A percentile compares a stretch with the other conserved stretches of the same genome.
phyloP scores from a whole-genome alignment of 2,329 filamentous ascomycete species.

The Pseudogymnoascus sp. region DNA sequence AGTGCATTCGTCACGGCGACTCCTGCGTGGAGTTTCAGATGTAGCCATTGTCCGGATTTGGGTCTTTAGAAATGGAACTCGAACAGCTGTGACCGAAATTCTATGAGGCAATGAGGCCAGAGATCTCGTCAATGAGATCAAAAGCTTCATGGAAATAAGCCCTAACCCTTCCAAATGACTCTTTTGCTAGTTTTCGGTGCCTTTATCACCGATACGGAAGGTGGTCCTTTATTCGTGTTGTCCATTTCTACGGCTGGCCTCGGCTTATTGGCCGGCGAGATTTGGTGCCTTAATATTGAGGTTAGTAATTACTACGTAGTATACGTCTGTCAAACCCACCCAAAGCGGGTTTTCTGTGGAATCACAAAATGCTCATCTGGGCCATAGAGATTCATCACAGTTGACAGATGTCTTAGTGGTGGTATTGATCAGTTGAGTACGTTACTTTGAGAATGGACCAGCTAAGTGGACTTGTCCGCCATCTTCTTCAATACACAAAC shows the following conservation, averaged over 20 bases:
- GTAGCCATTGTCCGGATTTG: neutral
- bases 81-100: neutral
- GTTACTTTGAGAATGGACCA: neutral
- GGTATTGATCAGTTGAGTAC: neutral
- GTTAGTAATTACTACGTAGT: neutral
- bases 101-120: neutral
- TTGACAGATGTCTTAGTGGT: neutral
- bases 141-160: constrained; percentile 7
- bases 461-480: neutral
- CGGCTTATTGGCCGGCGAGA: neutral
- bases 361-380: neutral
- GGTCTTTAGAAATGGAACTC: neutral
- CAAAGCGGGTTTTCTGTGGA: neutral
- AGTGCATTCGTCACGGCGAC: constrained; percentile 72
- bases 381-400: neutral
- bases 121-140: constrained; percentile 3
- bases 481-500: neutral
- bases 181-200: neutral
- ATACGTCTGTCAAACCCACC: neutral
- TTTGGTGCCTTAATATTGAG: neutral
- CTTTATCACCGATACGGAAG: constrained; percentile 8
- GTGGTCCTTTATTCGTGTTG: neutral
- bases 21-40: neutral
- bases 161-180: neutral
- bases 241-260: neutral